Conservation (phyloP, 352 stramenopile species). For the Globisporangium sylvaticum region DNA sequence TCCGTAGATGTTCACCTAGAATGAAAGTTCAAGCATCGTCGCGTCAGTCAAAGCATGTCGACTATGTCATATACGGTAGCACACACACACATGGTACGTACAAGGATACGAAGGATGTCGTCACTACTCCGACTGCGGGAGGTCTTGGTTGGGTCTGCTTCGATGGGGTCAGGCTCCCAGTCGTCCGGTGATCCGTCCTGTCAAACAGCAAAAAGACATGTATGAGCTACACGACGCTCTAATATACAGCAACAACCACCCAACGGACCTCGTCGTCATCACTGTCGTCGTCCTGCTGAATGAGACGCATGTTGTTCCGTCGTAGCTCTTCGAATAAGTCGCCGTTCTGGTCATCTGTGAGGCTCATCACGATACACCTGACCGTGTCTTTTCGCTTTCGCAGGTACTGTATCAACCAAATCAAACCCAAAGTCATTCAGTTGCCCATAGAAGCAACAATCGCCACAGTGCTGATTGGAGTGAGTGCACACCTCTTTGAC, state of each 20-base stretch:
- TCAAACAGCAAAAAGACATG: neutral
- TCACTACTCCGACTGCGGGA: slow-evolving; percentile 78
- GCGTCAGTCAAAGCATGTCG: neutral
- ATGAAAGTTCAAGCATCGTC: neutral
- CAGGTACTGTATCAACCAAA: slow-evolving; percentile 74
- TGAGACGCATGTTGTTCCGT: slow-evolving; percentile 88
- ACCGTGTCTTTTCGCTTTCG: slow-evolving; percentile 93
- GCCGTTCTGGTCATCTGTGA: slow-evolving; percentile 87
- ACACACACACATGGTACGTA: slow-evolving; percentile 9
- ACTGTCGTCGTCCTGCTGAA: slow-evolving; percentile 91
- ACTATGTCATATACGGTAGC: neutral
- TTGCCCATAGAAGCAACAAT: neutral
- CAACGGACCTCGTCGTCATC: slow-evolving; percentile 88
- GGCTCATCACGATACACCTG: slow-evolving; percentile 93
- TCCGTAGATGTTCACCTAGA: slow-evolving; percentile 94
- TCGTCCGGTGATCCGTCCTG: slow-evolving; percentile 76
- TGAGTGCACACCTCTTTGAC: slow-evolving; percentile 49
- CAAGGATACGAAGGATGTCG: slow-evolving; percentile 96
- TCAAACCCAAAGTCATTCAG: neutral
- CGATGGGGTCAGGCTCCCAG: slow-evolving; percentile 90
- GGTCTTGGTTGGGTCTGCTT: slow-evolving; percentile 79
- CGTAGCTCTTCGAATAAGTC: slow-evolving; percentile 96
- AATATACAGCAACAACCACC: neutral
- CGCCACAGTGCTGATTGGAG: neutral
- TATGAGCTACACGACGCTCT: neutral